Base-by-base conservation (phyloP, 495 filamentous ascomycete species). In the Podospora pseudoanserina region DNA sequence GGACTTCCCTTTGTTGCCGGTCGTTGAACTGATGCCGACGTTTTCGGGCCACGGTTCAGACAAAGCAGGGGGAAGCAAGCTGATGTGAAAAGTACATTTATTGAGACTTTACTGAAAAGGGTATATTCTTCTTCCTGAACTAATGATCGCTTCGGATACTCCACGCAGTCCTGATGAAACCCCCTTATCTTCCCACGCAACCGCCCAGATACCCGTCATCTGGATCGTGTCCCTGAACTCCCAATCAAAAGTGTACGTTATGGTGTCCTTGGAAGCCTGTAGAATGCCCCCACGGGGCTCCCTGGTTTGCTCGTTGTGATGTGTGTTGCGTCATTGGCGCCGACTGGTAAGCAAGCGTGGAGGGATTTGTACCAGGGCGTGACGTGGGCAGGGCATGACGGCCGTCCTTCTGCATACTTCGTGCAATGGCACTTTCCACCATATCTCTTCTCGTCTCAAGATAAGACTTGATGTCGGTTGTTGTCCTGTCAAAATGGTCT, bases 401-500 rank as follows among this genome's bases (percentile, higher is more conserved):
- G 6, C 9, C 7, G 15, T 49, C 39, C 39, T 16, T 49, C 15
- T 49, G 39, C 15, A 11, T 16, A 49, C 2, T 49, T 32, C 30
- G 3, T 32, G 30, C 30, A 11, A 49, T 49, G 5, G 13, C 39
- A 11, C 9, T 49, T 11, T 49, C 13, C 39, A 49, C 39, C 39
- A 49, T 11, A 49, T 16, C 39, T 49, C 39, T 0, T 16, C 39
- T 49, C 5, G 15, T 49, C 39, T 49, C 39, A 13, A 49, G 39
- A 49, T 49, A 16, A 49, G 39, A 13, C 39, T 49, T 49, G 9
- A 49, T 49, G 15, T 49, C 39, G 39, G 72, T 72, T 4, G 79
- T 80, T 3, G 75, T 74, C 59, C 70, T 70, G 54, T 86, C 82
- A 63, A 86, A 87, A 28, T 70, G 81, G 54, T 73, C 71, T 61